Evolutionary conservation across 2,329 filamentous ascomycete species (phyloP).

Genomic region (Graphiopsis chlorocephala): DNA sequence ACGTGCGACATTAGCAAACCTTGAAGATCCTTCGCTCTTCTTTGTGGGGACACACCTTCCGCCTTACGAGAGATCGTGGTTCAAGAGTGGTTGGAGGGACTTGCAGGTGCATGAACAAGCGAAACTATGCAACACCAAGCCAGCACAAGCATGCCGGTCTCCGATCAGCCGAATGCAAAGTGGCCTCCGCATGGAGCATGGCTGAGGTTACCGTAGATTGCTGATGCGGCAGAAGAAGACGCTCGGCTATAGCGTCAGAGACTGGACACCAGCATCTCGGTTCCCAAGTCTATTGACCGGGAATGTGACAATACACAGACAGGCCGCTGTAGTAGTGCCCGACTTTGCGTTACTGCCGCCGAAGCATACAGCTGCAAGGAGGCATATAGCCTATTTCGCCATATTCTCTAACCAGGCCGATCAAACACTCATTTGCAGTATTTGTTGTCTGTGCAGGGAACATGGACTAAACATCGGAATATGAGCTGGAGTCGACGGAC

Average conservation of each 20-base stretch:
- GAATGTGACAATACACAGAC: background rate
- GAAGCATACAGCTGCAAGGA: too few species aligned
- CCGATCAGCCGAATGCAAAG: background rate
- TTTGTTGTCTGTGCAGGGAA: too few species aligned
- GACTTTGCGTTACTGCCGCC: too few species aligned
- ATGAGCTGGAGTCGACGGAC: too few species aligned
- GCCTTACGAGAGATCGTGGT: background rate
- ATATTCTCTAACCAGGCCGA: too few species aligned
- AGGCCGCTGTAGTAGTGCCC: too few species aligned
- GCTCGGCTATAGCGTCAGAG: background rate
- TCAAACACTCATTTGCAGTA: too few species aligned
- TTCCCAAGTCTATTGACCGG: background rate
- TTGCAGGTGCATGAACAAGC: background rate
- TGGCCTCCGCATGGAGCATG: background rate
- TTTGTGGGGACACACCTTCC: background rate
- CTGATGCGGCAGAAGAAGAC: background rate
- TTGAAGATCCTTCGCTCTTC: background rate
- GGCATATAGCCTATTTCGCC: too few species aligned
- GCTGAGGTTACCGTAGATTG: background rate
- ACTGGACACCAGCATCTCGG: background rate
- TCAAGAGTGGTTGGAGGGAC: background rate
- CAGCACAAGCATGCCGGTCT: background rate
- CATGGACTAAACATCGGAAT: too few species aligned
- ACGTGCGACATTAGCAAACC: conserved; percentile 2
- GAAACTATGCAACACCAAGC: conserved; percentile 1